Conservation (phyloP, 495 filamentous ascomycete species). For the Neurospora cerealis region DNA sequence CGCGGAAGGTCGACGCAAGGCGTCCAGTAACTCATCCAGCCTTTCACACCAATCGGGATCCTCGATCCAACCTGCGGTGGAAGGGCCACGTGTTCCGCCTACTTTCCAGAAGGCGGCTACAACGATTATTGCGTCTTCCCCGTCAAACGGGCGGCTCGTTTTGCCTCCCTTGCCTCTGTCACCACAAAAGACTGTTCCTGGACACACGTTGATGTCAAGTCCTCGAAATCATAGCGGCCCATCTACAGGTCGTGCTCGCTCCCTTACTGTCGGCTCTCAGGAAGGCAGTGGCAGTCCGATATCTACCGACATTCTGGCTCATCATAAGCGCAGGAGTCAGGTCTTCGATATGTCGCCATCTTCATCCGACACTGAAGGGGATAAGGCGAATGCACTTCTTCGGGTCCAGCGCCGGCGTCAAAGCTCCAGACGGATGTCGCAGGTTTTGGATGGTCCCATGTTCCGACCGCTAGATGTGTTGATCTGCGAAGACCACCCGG, state of each 20-base stretch:
- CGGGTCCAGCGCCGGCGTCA: slow-evolving; percentile 87
- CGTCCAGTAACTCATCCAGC: slow-evolving; percentile 79
- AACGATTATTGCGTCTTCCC: slow-evolving; percentile 59
- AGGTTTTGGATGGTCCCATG: slow-evolving; percentile 68
- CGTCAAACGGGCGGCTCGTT: slow-evolving; percentile 57
- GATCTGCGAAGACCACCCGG: slow-evolving; percentile 95
- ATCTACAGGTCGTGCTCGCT: slow-evolving; percentile 55
- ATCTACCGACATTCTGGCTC: slow-evolving; percentile 58
- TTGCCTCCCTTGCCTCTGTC: slow-evolving; percentile 39
- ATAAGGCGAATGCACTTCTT: slow-evolving; percentile 81
- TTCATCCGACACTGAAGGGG: slow-evolving; percentile 93
- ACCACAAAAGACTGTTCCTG: slow-evolving; percentile 32
- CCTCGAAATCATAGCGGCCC: slow-evolving; percentile 36
- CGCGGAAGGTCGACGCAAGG: slow-evolving; percentile 42
- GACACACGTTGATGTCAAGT: slow-evolving; percentile 26
- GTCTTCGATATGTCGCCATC: slow-evolving; percentile 95
- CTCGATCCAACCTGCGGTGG: slow-evolving; percentile 69
- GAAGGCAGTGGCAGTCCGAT: slow-evolving; percentile 73
- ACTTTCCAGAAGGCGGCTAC: slow-evolving; percentile 49
- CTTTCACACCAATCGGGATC: slow-evolving; percentile 67
- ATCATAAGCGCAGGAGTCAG: slow-evolving; percentile 81
- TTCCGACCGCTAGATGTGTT: slow-evolving; percentile 90
- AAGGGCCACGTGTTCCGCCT: slow-evolving; percentile 51
- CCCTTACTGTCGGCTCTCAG: slow-evolving; percentile 88
- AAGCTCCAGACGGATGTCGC: slow-evolving; percentile 83